These are phyloP conservation scores for Phaeoacremonium minimum DNA, from an alignment of 2,329 filamentous ascomycete genomes.

Conservation along the genomic window DNA sequence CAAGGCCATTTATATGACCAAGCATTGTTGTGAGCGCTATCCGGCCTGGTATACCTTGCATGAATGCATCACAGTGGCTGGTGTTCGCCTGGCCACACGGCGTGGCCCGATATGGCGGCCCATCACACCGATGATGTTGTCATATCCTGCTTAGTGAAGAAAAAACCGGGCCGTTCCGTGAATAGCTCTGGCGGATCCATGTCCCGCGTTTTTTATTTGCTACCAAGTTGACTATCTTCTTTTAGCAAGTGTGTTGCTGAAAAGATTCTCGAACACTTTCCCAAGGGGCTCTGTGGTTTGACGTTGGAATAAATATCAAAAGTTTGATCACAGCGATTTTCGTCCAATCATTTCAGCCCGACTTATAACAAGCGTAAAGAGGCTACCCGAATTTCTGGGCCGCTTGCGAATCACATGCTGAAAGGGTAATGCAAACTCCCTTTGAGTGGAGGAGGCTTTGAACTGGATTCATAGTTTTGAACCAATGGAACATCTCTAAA, in stretches of 20 bases:
- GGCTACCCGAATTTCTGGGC: neutral
- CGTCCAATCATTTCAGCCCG: neutral
- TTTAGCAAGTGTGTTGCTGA: no score
- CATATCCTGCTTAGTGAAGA: no score
- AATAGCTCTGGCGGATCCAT: conserved; percentile 2
- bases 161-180: conserved; percentile 17
- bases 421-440: neutral
- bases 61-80: neutral
- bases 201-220: conserved; percentile 2
- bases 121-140: neutral
- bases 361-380: neutral
- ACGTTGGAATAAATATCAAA: no score
- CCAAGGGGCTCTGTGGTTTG: no score
- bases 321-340: no score
- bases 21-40: neutral
- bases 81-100: neutral
- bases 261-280: no score
- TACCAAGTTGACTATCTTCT: no score
- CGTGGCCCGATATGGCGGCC: neutral
- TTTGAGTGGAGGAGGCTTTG: neutral
- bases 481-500: no score
- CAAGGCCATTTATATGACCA: neutral
- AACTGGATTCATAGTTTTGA: no score
- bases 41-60: neutral
- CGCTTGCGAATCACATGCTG: neutral